Evolutionary conservation across 2,329 filamentous ascomycete species (phyloP), one percentile per base, ranked within the genome.

Genomic region (Emmonsiellopsis sp.): DNA sequence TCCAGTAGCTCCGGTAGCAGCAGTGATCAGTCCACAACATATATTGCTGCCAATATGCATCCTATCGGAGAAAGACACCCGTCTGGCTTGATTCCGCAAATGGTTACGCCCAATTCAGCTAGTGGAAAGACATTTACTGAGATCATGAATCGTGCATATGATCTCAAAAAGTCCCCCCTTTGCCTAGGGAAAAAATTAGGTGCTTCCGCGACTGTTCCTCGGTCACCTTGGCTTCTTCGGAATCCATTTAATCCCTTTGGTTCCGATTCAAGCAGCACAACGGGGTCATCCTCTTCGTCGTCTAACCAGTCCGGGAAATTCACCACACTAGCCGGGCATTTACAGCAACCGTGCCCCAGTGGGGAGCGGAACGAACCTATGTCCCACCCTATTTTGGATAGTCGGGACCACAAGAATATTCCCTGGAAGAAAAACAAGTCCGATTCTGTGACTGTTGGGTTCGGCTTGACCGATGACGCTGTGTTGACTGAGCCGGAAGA

Each of bases 71-170:
- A 35, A 30, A 30, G 15, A 1, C 15, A 26, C 7, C 46, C 37
- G 13, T 20, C 46, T 5, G 10, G 13, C 52, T 35, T 15, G 30
- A 49, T 52, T 20, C 38, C 54, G 16, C 41, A 46, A 31, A 30
- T 51, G 34, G 15, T 57, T 13, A 45, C 56, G 41, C 51, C 50
- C 16, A 48, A 15, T 40, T 41, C 20, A 26, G 5, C 54, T 5
- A 57, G 46, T 26, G 55, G 56, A 46, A 34, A 34, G n/a, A 35
- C 52, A 2, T 57, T 58, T 38, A 44, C 53, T 7, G 54, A 58
- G 50, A 56, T 57, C 30, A 54, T 57, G 50, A 56, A 52, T 46
- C 55, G 51, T 7, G 52, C 50, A 2, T 58, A 53, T 37, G 52
- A 57, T 30, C 16, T 54, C n/a, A 48, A 50, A 26, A 51, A 52